Base-by-base conservation (phyloP, 352 stramenopile species). In the Phytopythium aichiense region DNA sequence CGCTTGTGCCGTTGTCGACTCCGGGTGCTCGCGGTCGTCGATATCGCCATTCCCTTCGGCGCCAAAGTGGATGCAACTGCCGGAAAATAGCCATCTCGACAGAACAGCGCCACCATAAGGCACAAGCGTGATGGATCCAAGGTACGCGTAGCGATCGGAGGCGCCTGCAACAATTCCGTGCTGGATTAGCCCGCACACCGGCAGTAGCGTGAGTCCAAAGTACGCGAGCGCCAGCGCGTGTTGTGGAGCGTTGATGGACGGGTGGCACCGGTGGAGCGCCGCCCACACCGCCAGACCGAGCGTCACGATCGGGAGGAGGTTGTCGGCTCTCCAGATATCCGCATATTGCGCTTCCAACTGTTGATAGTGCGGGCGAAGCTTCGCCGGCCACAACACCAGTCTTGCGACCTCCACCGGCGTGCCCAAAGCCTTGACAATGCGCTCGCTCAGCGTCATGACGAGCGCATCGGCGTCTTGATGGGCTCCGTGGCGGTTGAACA, bases 101-200 rank as follows among this genome's bases (percentile, higher is more conserved):
- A 83, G 30, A 15, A 56, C 31, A 11, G 53, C 49, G 0, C 72
- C 78, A 23, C 57, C 64, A n/a, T 82, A 75, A 11, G 76, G 73
- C 15, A 87, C 74, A 13, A 77, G 23, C 11, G 77, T 60, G 33
- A 84, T 61, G 1, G 64, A 75, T 8, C 79, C 70, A 12, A 90
- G 74, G 64, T 93, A 93, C 12, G 75, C 71, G 56, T 93, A 93
- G 7, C 84, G 81, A 56, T 92, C 76, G 23, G 68, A 68, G 15
- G 68, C 63, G 55, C 72, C 70, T 4, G 75, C 63, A 51, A 92
- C 69, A 40, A 92, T 80, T 8, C 84, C 82, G 49, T 93, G 84
- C 61, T 91, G 84, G 23, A 93, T 72, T 38, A 93, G 64, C 2
- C 84, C 82, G 15, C 69, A 77, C 3, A 83, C 80, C 0, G 82